Percentiles rank a stretch among this genome's conserved stretches.
phyloP scores from a whole-genome alignment of 2,329 filamentous ascomycete species.

The Polychaeton citri region DNA sequence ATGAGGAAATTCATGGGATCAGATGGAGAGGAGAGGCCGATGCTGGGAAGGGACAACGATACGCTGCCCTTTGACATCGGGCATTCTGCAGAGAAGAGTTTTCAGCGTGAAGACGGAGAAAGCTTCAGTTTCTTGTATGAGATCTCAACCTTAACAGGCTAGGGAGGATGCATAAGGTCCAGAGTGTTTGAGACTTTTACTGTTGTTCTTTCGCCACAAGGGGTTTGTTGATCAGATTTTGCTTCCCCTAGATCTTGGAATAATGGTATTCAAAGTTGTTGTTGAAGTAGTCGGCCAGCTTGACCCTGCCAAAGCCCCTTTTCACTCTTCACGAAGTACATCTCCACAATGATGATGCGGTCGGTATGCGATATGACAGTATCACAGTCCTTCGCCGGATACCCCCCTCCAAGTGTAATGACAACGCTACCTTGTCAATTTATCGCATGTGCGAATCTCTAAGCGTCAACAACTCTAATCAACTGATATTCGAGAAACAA shows the following conservation, averaged over 20 bases:
- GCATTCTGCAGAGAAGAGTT: neutral
- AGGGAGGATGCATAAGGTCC: neutral
- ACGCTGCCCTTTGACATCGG: neutral
- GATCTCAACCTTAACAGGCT: neutral
- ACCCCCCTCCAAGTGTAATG: neutral
- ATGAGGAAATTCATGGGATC: neutral
- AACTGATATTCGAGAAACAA: conserved; percentile 2
- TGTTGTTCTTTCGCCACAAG: neutral
- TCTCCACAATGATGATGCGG: neutral
- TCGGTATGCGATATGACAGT: conserved; percentile 1
- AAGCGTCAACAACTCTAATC: conserved; percentile 1
- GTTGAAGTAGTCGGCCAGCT: too few species aligned
- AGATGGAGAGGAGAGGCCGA: neutral
- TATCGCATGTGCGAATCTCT: conserved; percentile 3
- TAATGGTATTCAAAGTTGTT: too few species aligned
- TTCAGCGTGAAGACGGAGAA: neutral
- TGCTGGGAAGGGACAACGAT: neutral
- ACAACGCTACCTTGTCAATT: neutral
- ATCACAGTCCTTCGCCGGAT: conserved; percentile 2
- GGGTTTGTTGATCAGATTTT: too few species aligned
- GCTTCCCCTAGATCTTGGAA: too few species aligned
- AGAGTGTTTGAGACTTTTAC: neutral
- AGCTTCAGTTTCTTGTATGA: neutral
- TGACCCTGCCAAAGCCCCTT: neutral
- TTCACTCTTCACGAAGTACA: neutral